Evolutionary conservation across 2,329 filamentous ascomycete genomes (phyloP).

Genomic region (Stemphylium lycopersici): DNA sequence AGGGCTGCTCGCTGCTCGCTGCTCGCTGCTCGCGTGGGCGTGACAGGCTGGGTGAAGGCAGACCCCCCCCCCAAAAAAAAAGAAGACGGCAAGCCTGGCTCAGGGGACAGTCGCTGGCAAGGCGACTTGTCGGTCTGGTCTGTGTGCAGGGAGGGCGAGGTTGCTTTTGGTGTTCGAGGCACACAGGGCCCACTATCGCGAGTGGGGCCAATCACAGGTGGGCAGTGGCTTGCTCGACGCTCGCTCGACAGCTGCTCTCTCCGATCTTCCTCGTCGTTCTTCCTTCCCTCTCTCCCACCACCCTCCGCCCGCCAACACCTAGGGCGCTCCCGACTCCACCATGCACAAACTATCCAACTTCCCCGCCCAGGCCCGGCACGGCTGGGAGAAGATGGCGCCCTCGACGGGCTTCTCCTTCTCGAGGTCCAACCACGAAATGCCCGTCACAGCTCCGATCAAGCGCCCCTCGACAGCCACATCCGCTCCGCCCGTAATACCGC

Average conservation of each 20-base stretch:
- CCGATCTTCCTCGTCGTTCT: conserved; percentile 26
- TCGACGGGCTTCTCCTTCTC: conserved; percentile 67
- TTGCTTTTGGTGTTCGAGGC: conserved; percentile 10
- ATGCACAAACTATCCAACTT: conserved; percentile 75
- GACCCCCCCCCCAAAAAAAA: too few species aligned
- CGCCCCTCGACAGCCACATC: conserved; percentile 57
- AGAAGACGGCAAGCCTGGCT: not conserved
- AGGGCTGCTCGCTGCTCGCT: conserved; percentile 8
- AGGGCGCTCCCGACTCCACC: conserved; percentile 39
- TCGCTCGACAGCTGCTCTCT: conserved; percentile 20
- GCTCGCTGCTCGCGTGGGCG: too few species aligned
- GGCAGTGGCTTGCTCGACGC: conserved; percentile 13
- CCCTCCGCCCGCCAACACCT: conserved; percentile 34
- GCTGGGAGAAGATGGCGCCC: conserved; percentile 71
- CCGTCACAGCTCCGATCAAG: conserved; percentile 60
- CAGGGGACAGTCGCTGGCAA: too few species aligned
- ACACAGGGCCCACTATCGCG: conserved; percentile 2
- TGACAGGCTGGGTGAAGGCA: not conserved
- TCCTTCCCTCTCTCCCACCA: conserved; percentile 26
- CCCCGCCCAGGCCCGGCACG: conserved; percentile 69
- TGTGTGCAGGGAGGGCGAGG: not conserved
- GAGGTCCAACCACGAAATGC: conserved; percentile 63
- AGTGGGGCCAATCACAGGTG: conserved; percentile 11
- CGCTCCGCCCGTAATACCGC: conserved; percentile 68
- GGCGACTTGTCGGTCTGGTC: too few species aligned